phyloP scores from a whole-genome alignment of 2,329 filamentous ascomycete species.

The Botryotinia narcissicola region DNA sequence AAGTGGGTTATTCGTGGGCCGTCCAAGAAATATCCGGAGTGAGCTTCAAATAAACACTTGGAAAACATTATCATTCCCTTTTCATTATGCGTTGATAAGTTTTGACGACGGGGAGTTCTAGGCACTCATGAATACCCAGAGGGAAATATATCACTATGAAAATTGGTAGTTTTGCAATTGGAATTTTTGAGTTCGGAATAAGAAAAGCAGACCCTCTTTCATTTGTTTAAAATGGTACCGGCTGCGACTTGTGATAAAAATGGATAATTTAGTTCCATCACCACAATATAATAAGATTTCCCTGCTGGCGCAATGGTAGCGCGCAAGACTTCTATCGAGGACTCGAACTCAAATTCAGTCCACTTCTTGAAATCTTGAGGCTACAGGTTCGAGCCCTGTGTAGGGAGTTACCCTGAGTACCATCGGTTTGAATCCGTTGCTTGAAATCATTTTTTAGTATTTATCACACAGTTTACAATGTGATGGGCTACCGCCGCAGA shows the following conservation, averaged over 20 bases:
- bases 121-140: not conserved
- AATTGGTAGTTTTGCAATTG: not conserved
- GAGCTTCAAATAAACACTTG: not conserved
- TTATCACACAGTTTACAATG: too few relatives aligned
- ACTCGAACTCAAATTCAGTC: too few relatives aligned
- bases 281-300: not conserved
- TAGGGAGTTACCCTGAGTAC: constrained; percentile 12
- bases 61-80: not conserved
- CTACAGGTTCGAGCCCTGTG: constrained; percentile 4
- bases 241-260: not conserved
- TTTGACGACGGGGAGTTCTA: not conserved
- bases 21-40: not conserved
- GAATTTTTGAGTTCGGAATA: not conserved
- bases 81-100: not conserved
- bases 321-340: constrained; percentile 11
- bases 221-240: not conserved
- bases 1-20: not conserved
- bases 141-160: not conserved
- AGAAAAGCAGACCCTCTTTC: not conserved
- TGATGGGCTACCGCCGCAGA: too few relatives aligned
- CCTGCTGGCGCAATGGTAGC: constrained; percentile 18
- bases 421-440: not conserved
- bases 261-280: rapidly evolving
- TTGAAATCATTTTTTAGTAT: too few relatives aligned
- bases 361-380: not conserved